Base-by-base conservation (phyloP, 257 asterid species). In the Ajuga chamaepitys region DNA sequence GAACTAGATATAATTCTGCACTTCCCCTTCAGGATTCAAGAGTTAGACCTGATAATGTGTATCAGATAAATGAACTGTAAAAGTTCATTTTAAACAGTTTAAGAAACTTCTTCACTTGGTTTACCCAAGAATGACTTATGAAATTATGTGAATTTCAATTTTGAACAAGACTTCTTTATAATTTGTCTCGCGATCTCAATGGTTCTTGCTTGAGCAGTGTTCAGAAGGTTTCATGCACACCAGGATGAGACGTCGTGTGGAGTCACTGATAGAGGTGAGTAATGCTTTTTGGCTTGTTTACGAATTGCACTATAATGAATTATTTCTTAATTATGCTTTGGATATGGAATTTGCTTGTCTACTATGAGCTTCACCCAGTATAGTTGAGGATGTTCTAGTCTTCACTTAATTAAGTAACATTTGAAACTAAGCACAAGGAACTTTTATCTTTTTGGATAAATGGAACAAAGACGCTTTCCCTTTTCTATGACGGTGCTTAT, bases 171-270 rank as follows among this genome's bases (percentile, higher is more conserved):
- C 17, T 54, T 58, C 34, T 58, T 52, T 18, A 22, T 38, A 48
- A 26, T 38, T 53, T 58, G 12, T 56, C 58, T 58, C 32, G 9
- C 62, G 9, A 67, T 28, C 68, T 55, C 70, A 13, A 60, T 12
- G 66, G 30, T 62, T 60, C 57, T 75, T 58, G 58, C 67, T 61
- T 70, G 45, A 61, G 61, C 94, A 93, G 98, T 84, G 95, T 53
- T 89, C 98, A 17, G 96, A 89, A 78, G 95, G 94, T 72, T 93
- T 93, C 86, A 89, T 89, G 98, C 98, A 93, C 70, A 89, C 98
- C 52, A 85, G 98, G 73, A 89, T 93, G 98, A 84, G 98, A 76
- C 93, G 96, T 20, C 89, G 93, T 58, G 98, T 93, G 61, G 97
- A 93, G 64, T 84, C 97, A 48, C 66, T 87, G 70, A 92, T 92